Percentiles rank a stretch among this genome's conserved stretches.
Evolutionary conservation across 1,284 basidiomycete species (phyloP).

Genomic region (Pseudozyma thailandica): DNA sequence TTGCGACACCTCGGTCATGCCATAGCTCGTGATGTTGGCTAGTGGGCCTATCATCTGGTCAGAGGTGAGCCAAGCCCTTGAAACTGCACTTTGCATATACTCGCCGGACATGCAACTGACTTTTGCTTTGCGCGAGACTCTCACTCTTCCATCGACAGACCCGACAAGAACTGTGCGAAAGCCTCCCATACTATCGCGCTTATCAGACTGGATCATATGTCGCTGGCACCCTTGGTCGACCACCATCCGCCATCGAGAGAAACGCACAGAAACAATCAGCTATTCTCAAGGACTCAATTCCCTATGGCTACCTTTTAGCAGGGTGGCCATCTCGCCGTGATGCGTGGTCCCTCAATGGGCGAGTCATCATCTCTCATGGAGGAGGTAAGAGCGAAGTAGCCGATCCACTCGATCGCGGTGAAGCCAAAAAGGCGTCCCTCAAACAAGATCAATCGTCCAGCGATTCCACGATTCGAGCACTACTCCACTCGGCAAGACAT

Average conservation of each 20-base stretch:
- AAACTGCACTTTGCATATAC: no score
- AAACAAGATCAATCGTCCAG: slow-evolving; percentile 39
- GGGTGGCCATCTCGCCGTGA: slow-evolving; percentile 49
- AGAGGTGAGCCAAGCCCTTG: slow-evolving; percentile 11
- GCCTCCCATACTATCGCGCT: slow-evolving; percentile 52
- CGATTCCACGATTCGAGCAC: slow-evolving; percentile 36
- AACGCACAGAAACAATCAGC: not conserved
- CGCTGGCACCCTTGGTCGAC: slow-evolving; percentile 6
- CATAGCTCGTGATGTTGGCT: slow-evolving; percentile 6
- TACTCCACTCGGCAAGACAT: slow-evolving; percentile 35
- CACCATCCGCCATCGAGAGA: slow-evolving; percentile 4
- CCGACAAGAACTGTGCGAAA: slow-evolving; percentile 54
- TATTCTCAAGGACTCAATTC: slow-evolving; percentile 24
- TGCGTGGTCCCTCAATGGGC: slow-evolving; percentile 33
- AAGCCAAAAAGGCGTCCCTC: slow-evolving; percentile 16
- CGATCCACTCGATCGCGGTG: not conserved
- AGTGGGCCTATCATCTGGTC: slow-evolving; percentile 45
- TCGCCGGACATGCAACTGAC: no score
- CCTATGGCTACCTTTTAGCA: slow-evolving; percentile 51
- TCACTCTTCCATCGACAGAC: slow-evolving; percentile 8
- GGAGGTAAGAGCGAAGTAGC: slow-evolving; percentile 33
- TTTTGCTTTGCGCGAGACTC: not conserved
- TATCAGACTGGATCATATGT: slow-evolving; percentile 52
- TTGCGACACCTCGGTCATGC: not conserved
- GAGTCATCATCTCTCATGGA: slow-evolving; percentile 54